Base-by-base conservation (phyloP, 371 early-diverging fungal species). In the Parasitella parasitica region DNA sequence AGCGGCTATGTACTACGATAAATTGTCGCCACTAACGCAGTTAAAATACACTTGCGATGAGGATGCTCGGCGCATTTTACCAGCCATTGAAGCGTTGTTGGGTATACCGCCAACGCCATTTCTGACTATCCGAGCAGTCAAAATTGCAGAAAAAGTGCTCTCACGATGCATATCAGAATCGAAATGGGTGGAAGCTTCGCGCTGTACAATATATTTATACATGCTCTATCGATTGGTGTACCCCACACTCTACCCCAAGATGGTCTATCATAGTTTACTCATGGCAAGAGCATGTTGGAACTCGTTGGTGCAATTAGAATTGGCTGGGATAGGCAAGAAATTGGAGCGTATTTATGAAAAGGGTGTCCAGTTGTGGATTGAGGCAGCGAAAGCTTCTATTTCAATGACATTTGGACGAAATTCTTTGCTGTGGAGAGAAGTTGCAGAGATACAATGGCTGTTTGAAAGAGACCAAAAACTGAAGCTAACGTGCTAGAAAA, bases 231-330 rank as follows among this genome's bases (percentile, higher is more conserved):
- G 85, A 12, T 36, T 89, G 55, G 71, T 82, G 3, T 91, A 90
- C 59, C 88, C 88, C 28, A 70, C 84, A 2, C 74, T 78, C 48
- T 88, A 91, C 68, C 90, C 92, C 2, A 64, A 86, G 9, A 64
- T 88, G 15, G 83, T 82, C 4, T 52, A 53, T 52, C 89, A 90
- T 54, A 74, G 75, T 32, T 61, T 90, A 36, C 71, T 84, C 24
- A 50, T 86, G 30, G 86, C 86, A 20, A 84, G 89, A 62, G 74
- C 86, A 39, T 64, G 78, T 8, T 89, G 87, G 89, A 89, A 90
- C 41, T 72, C 72, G 9, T 28, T 77, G 28, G 78, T 77, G 2
- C 78, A 77, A 22, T 46, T 77, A 50, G 78, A 77, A 62, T 43
- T 77, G 32, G 72, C 75, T 1, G 75, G 78, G 2, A 70, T 77